Conservation (phyloP, 2,329 filamentous ascomycete species). For the Epichloe scottii region DNA sequence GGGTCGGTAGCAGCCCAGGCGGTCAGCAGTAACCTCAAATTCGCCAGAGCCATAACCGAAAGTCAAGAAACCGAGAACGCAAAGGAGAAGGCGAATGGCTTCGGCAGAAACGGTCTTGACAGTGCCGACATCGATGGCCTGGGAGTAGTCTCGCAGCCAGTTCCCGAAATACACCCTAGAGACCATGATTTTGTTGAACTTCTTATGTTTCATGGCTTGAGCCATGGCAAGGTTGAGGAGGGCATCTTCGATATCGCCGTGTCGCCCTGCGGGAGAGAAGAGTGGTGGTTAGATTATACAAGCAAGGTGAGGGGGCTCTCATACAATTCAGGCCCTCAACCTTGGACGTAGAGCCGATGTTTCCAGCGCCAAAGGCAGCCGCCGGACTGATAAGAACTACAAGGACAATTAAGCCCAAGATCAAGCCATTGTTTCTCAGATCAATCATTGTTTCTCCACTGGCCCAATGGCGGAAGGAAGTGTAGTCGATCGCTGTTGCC, state of each 20-base stretch:
- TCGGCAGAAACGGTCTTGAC: constrained; percentile 84
- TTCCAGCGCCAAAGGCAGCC: constrained; percentile 75
- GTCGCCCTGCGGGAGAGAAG: constrained; percentile 43
- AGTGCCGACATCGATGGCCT: constrained; percentile 86
- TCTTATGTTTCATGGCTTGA: constrained; percentile 48
- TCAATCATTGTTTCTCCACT: constrained; percentile 29
- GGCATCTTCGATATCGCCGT: constrained; percentile 88
- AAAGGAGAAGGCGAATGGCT: constrained; percentile 80
- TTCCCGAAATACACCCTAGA: constrained; percentile 93
- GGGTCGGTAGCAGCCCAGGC: constrained; percentile 71
- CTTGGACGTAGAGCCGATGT: constrained; percentile 70
- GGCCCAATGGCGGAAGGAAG: background rate
- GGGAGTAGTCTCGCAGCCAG: constrained; percentile 87
- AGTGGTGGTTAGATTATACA: background rate
- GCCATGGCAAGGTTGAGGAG: constrained; percentile 58
- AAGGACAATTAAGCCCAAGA: constrained; percentile 47
- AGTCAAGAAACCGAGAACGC: constrained; percentile 79
- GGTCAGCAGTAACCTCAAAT: constrained; percentile 72
- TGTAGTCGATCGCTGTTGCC: background rate
- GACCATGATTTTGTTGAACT: constrained; percentile 78
- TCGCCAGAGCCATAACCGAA: constrained; percentile 77
- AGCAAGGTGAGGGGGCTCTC: constrained; percentile 14
- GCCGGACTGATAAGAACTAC: constrained; percentile 55
- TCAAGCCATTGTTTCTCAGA: constrained; percentile 34
- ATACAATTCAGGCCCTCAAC: constrained; percentile 73